Conservation (phyloP, 2,329 filamentous ascomycete genomes). For the Colletotrichum falcatum region DNA sequence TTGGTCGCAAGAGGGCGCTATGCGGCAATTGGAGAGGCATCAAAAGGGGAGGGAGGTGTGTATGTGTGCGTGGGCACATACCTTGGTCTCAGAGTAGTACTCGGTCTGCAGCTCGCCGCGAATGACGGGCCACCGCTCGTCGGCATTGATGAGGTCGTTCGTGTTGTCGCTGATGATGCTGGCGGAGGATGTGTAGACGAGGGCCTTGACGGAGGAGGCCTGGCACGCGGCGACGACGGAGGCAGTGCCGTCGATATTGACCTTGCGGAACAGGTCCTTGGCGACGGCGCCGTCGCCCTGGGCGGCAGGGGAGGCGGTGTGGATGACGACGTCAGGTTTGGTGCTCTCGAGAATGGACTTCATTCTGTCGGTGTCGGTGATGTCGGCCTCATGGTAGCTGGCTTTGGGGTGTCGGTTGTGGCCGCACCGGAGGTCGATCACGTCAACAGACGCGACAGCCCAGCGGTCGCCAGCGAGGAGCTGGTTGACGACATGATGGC, state of each 20-base stretch:
- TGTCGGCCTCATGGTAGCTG: constrained; percentile 81
- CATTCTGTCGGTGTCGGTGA: constrained; percentile 74
- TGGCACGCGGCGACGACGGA: constrained; percentile 81
- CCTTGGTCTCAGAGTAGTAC: constrained; percentile 94
- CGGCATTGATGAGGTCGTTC: constrained; percentile 83
- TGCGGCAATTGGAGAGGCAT: neutral
- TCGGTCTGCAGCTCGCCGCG: constrained; percentile 77
- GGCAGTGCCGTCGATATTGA: constrained; percentile 90
- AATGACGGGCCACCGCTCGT: constrained; percentile 84
- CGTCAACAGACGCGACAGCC: constrained; percentile 68
- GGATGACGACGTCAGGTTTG: constrained; percentile 86
- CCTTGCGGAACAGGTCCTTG: constrained; percentile 76
- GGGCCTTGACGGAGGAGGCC: constrained; percentile 77
- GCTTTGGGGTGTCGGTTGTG: constrained; percentile 73
- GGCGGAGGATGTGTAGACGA: constrained; percentile 92
- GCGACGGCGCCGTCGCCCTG: constrained; percentile 63
- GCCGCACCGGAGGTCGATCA: constrained; percentile 78
- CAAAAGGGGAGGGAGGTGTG: neutral
- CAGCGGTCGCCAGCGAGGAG: constrained; percentile 64
- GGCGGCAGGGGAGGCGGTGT: constrained; percentile 82
- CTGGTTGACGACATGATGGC: constrained; percentile 83
- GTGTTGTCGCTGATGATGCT: constrained; percentile 88
- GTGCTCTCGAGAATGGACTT: constrained; percentile 72
- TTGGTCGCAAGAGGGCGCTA: neutral
- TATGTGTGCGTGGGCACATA: constrained; percentile 48